Base-by-base conservation (phyloP, 163 green algal genomes). In the Prototheca cutis region DNA sequence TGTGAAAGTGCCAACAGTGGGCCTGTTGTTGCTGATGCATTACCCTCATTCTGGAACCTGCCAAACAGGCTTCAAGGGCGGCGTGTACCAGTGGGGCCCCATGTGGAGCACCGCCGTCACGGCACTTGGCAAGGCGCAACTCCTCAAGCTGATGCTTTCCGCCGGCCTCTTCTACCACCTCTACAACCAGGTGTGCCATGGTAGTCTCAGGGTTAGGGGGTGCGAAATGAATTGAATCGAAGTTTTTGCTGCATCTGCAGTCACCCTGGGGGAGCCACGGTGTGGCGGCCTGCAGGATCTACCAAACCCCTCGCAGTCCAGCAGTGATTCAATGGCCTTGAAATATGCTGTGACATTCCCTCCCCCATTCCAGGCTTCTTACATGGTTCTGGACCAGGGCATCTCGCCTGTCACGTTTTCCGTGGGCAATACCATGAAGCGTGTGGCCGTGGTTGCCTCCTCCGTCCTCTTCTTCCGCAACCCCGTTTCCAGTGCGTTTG, bases 341-440 rank as follows among this genome's bases (percentile, higher is more conserved):
- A n/a, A n/a, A n/a, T n/a, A n/a, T n/a, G n/a, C n/a, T n/a, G n/a
- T n/a, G n/a, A n/a, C n/a, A n/a, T n/a, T 33, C 24, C 19, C 58
- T 28, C 10, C 17, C 65, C 40, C 49, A 71, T n/a, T n/a, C n/a
- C n/a, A n/a, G 72, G 58, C 63, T 42, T 73, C 65, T 8, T 81
- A 81, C 65, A 80, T 93, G 85, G 88, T 96, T 24, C 77, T 97
- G 27, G 82, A 91, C 64, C 68, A 85, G 59, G 87, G 87, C 55
- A 86, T 97, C 58, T 80, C 59, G 24, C 86, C 90, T 6, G 83
- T 96, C 27, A 96, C 89, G 2, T 96, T 97, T 65, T 80, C 62
- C 13, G 88, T 96, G 39, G 87, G 84, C 64, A 97, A 97, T 82
- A 95, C 90, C 30, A 96, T 97, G 90, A 97, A 97, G 84, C 81